phyloP scores from a whole-genome alignment of 2,329 filamentous ascomycete species.

The Phialocephala subalpina region DNA sequence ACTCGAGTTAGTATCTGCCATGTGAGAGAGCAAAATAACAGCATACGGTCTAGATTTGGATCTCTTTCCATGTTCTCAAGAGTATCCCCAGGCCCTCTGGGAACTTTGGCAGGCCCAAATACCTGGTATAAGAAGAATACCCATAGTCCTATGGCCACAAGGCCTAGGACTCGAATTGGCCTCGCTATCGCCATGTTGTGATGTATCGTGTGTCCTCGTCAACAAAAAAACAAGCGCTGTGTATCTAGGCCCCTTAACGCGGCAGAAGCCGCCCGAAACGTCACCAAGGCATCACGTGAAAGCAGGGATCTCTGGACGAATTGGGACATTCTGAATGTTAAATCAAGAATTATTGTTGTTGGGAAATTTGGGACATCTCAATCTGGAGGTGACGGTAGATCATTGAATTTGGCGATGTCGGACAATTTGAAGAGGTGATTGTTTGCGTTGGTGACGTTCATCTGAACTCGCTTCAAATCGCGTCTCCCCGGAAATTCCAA shows the following conservation, averaged over 20 bases:
- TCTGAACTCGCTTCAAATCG: slow-evolving; percentile 6
- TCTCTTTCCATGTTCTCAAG: slow-evolving; percentile 75
- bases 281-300: slow-evolving; percentile 5
- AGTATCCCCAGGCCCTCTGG: slow-evolving; percentile 51
- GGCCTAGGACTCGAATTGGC: slow-evolving; percentile 81
- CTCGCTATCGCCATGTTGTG: slow-evolving; percentile 81
- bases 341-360: too few species aligned
- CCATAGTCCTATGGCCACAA: slow-evolving; percentile 75
- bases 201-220: slow-evolving; percentile 27
- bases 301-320: neutral
- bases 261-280: slow-evolving; percentile 16
- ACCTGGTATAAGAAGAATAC: slow-evolving; percentile 82
- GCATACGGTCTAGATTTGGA: slow-evolving; percentile 86
- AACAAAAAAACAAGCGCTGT: slow-evolving; percentile 25
- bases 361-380: too few species aligned
- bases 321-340: too few species aligned
- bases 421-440: neutral
- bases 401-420: neutral
- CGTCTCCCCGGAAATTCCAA: slow-evolving; percentile 15
- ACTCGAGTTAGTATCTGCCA: slow-evolving; percentile 22
- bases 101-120: slow-evolving; percentile 63
- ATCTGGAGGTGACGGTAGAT: neutral
- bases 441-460: neutral
- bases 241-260: slow-evolving; percentile 27
- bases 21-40: slow-evolving; percentile 3